phyloP scores from a whole-genome alignment of 108 stramenopile genomes.

The Nitzschia inconspicua region DNA sequence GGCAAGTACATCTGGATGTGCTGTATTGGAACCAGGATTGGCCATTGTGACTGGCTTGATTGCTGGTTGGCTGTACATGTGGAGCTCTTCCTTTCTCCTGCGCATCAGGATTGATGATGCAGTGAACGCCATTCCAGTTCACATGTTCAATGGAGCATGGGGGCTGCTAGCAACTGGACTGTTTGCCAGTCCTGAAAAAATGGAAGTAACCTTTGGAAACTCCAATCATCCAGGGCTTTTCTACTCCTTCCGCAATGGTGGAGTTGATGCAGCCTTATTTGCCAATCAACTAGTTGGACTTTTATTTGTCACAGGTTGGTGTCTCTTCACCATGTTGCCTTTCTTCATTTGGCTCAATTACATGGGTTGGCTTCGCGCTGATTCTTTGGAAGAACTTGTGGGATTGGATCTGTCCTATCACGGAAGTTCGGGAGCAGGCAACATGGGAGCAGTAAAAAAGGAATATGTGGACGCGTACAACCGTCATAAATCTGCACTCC shows the following conservation, averaged over 20 bases:
- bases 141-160: constrained; percentile 85
- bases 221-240: constrained; percentile 55
- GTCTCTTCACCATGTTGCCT: constrained; percentile 46
- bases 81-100: constrained; percentile 51
- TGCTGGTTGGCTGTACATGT: constrained; percentile 77
- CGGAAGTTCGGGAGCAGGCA: constrained; percentile 29
- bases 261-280: constrained; percentile 46
- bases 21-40: constrained; percentile 70
- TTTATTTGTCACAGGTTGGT: constrained; percentile 79
- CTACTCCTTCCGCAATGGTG: constrained; percentile 44
- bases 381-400: constrained; percentile 73
- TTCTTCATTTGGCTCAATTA: constrained; percentile 60
- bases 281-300: constrained; percentile 60
- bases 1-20: constrained; percentile 80
- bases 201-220: constrained; percentile 33
- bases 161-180: constrained; percentile 80
- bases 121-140: constrained; percentile 91
- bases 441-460: constrained; percentile 21
- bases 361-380: constrained; percentile 65
- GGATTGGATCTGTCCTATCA: constrained; percentile 76
- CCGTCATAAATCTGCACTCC: constrained; percentile 12
- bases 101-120: constrained; percentile 84
- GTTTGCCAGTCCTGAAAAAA: constrained; percentile 52
- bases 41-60: constrained; percentile 83
- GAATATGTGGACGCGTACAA: constrained; percentile 41